Conservation (phyloP, 192 early-diverging fungal genomes). For the Paraglomus occultum region DNA sequence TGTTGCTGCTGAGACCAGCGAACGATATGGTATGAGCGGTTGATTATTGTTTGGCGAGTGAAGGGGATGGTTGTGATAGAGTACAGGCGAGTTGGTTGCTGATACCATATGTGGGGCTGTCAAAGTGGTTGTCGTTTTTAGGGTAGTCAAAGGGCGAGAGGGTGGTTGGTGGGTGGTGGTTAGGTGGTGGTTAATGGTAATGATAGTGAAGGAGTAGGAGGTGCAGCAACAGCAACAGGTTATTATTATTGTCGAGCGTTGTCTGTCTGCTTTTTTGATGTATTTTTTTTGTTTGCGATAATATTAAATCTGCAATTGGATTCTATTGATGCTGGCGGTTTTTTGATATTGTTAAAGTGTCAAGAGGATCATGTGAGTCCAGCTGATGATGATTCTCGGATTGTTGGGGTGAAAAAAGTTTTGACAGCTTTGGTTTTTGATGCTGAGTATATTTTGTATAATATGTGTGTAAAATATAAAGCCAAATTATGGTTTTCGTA, state of each 20-base stretch:
- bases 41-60: background rate
- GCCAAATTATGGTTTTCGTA: too few relatives aligned
- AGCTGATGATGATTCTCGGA: background rate
- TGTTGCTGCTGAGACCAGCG: conserved; percentile 8
- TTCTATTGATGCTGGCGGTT: background rate
- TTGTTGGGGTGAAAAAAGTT: background rate
- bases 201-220: background rate
- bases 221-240: background rate
- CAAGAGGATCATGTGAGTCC: background rate
- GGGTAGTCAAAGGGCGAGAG: background rate
- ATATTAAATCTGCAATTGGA: background rate
- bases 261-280: background rate
- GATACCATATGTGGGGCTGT: background rate
- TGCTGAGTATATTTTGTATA: too few relatives aligned
- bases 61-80: background rate
- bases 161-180: background rate
- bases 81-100: background rate
- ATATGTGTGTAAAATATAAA: too few relatives aligned
- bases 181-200: background rate
- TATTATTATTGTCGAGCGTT: background rate
- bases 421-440: too few relatives aligned
- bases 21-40: background rate
- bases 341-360: background rate
- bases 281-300: background rate
- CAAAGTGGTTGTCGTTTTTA: background rate